phyloP scores from a whole-genome alignment of 106 monocot genomes.

The Apostasia ramifera region DNA sequence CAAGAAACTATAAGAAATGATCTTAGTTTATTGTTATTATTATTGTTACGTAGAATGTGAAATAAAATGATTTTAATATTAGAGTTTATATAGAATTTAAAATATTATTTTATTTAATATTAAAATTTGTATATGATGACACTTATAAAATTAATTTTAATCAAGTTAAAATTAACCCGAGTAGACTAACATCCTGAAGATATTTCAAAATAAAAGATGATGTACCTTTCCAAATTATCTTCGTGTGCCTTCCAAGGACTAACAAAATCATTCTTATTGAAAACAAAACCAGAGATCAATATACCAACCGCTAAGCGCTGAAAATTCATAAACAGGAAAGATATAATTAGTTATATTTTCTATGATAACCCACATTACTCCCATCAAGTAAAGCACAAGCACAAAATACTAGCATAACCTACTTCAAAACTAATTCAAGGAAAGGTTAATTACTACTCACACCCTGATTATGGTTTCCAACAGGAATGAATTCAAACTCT shows the following conservation, averaged over 20 bases:
- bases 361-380: no score
- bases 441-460: slow-evolving; percentile 42
- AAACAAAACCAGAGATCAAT: slow-evolving; percentile 84
- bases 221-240: slow-evolving; percentile 79
- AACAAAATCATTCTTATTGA: slow-evolving; percentile 75
- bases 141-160: no score
- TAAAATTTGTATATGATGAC: no score
- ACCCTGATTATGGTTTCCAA: slow-evolving; percentile 93
- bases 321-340: slow-evolving; percentile 7
- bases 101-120: no score
- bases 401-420: background rate
- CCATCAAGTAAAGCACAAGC: background rate
- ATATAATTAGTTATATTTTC: no score
- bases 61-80: no score
- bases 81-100: no score
- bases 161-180: no score
- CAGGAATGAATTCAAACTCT: slow-evolving; percentile 93
- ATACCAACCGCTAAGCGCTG: slow-evolving; percentile 92
- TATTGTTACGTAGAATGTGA: no score
- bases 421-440: background rate
- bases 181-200: no score
- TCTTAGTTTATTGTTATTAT: no score
- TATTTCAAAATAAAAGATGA: background rate
- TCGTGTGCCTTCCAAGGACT: slow-evolving; percentile 69
- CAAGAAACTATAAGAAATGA: no score